A percentile compares a stretch with the other conserved stretches of the same genome.
phyloP scores from a whole-genome alignment of 1,284 basidiomycete species.

The Volvariella volvacea region DNA sequence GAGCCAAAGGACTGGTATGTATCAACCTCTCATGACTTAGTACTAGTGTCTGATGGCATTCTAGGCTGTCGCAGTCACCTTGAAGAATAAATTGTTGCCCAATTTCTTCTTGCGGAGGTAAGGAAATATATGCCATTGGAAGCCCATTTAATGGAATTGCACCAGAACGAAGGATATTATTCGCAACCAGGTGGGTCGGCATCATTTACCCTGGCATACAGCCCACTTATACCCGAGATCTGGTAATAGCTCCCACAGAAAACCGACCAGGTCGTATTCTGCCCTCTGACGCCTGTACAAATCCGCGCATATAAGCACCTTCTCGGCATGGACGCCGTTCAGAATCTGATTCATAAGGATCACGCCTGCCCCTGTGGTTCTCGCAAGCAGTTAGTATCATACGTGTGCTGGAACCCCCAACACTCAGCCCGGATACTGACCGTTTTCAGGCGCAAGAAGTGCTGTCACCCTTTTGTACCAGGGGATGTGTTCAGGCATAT shows the following conservation, averaged over 20 bases:
- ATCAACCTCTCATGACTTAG: not conserved
- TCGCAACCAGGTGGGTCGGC: constrained; percentile 47
- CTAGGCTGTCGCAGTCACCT: constrained; percentile 47
- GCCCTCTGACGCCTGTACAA: constrained; percentile 69
- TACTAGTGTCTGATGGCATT: not conserved
- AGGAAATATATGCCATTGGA: constrained; percentile 8
- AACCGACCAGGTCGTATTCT: constrained; percentile 84
- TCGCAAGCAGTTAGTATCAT: constrained; percentile 35
- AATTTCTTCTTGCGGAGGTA: constrained; percentile 73
- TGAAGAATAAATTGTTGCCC: constrained; percentile 66
- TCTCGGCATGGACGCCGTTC: constrained; percentile 51
- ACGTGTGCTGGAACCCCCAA: not conserved
- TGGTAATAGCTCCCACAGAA: constrained; percentile 67
- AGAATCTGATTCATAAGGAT: constrained; percentile 61
- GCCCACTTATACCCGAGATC: not conserved
- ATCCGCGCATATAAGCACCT: constrained; percentile 66
- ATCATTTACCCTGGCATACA: not conserved
- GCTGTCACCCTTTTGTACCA: constrained; percentile 55
- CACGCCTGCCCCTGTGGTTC: constrained; percentile 70
- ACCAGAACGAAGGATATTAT: constrained; percentile 80
- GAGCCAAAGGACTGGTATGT: constrained; percentile 48
- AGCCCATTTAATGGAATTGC: not conserved
- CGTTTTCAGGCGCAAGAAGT: constrained; percentile 48
- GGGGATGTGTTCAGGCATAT: constrained; percentile 70
- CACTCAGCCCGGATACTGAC: constrained; percentile 3